A percentile compares a stretch with the other conserved stretches of the same genome.
phyloP scores from a whole-genome alignment of 192 early-diverging fungal species.

The Gorgonomyces haynaldii region DNA sequence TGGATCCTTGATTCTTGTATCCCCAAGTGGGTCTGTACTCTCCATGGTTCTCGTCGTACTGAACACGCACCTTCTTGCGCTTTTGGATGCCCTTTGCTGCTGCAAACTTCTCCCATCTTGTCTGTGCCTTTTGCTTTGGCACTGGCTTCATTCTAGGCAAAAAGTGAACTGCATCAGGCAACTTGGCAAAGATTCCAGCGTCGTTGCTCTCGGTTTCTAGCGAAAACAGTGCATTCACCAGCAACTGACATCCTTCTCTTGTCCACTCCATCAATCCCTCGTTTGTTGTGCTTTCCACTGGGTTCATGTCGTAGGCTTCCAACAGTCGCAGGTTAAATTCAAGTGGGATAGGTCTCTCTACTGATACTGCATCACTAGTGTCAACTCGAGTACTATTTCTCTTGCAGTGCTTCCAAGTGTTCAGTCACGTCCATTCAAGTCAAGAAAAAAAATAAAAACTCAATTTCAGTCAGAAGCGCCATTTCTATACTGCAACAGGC shows the following conservation, averaged over 20 bases:
- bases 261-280: background rate
- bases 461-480: too few species aligned
- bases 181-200: slow-evolving; percentile 9
- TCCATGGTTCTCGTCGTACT: slow-evolving; percentile 68
- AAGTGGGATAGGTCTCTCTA: slow-evolving; percentile 3
- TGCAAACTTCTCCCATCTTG: slow-evolving; percentile 99
- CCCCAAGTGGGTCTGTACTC: slow-evolving; percentile 86
- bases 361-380: slow-evolving; percentile 2
- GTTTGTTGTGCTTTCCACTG: slow-evolving; percentile 3
- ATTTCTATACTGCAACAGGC: too few species aligned
- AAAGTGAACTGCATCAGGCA: slow-evolving; percentile 8
- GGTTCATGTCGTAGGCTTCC: slow-evolving; percentile 5
- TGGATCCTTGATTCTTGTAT: slow-evolving; percentile 61
- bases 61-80: slow-evolving; percentile 67
- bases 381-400: slow-evolving; percentile 2
- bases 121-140: slow-evolving; percentile 79
- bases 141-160: slow-evolving; percentile 18
- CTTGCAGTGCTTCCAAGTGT: background rate
- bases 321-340: slow-evolving; percentile 2
- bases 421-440: background rate
- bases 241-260: slow-evolving; percentile 6
- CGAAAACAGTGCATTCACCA: slow-evolving; percentile 4
- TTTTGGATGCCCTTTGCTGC: slow-evolving; percentile 87
- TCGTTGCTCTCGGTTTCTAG: background rate
- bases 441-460: slow-evolving; percentile 3